Percentiles rank a stretch among this genome's conserved stretches.
phyloP scores from a whole-genome alignment of 257 asterid genomes.

The Schizonepeta tenuifolia region DNA sequence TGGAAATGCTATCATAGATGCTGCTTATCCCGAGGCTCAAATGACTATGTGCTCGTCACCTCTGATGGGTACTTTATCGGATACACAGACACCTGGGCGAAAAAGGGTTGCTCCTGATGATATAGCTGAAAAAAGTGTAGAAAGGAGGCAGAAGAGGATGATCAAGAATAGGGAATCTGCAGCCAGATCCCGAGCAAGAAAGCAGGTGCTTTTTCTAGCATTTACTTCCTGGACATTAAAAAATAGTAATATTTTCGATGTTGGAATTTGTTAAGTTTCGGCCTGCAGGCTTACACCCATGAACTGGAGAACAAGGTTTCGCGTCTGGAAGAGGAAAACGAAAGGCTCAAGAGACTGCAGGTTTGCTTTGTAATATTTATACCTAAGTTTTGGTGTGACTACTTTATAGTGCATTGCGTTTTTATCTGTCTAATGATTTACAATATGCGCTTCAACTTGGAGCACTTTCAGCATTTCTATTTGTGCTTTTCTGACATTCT shows the following conservation, averaged over 20 bases:
- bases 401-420: conserved; percentile 1
- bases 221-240: background rate
- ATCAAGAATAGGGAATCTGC: conserved; percentile 95
- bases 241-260: background rate
- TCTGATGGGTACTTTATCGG: conserved; percentile 68
- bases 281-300: conserved; percentile 81
- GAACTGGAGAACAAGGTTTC: conserved; percentile 95
- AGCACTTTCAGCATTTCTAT: background rate
- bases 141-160: conserved; percentile 97
- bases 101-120: conserved; percentile 75
- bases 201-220: conserved; percentile 56
- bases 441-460: conserved; percentile 5
- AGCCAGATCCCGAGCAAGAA: conserved; percentile 94
- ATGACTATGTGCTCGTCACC: conserved; percentile 62
- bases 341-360: conserved; percentile 79
- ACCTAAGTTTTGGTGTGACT: conserved; percentile 18
- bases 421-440: background rate
- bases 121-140: conserved; percentile 70
- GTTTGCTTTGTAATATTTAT: conserved; percentile 42
- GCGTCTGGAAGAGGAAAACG: conserved; percentile 87
- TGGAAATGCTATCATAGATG: conserved; percentile 58
- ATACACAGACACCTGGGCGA: conserved; percentile 67
- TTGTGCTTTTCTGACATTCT: conserved; percentile 13
- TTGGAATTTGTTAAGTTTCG: conserved; percentile 24
- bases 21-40: conserved; percentile 57